Conservation (phyloP, 176 grass and related monocot genomes). For the Aegilops umbellulata region DNA sequence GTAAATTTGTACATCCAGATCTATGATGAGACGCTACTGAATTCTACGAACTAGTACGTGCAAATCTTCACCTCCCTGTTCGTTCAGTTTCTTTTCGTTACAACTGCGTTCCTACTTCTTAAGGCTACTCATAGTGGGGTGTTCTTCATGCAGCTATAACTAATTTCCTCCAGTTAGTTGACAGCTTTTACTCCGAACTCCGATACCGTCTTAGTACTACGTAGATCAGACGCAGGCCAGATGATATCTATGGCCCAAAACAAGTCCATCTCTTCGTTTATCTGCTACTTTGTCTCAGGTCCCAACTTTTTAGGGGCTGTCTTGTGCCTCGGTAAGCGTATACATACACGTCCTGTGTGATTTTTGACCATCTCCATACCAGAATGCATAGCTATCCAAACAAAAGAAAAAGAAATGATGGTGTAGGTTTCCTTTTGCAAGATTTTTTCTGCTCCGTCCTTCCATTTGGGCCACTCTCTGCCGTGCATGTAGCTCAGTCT, state of each 20-base stretch:
- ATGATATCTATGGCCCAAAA: not conserved
- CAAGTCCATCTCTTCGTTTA: not conserved
- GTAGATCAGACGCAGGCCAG: not conserved
- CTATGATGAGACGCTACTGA: constrained; percentile 13
- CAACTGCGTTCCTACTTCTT: too few relatives aligned
- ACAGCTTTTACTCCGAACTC: not conserved
- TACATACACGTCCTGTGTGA: not conserved
- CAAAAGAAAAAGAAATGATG: not conserved
- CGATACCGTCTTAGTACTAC: too few relatives aligned
- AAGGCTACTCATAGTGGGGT: too few relatives aligned
- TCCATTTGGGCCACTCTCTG: not conserved
- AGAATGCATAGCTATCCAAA: not conserved
- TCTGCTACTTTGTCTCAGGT: not conserved
- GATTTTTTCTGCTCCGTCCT: not conserved
- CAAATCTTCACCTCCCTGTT: not conserved
- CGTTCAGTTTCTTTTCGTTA: too few relatives aligned
- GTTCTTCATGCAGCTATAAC: not conserved
- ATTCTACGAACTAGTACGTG: not conserved
- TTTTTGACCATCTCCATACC: not conserved
- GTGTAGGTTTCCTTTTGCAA: not conserved
- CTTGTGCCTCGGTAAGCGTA: not conserved
- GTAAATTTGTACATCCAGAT: constrained; percentile 53
- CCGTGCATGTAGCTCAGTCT: not conserved
- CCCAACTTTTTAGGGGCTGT: not conserved
- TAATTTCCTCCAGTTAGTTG: not conserved